Percentiles rank a stretch among this genome's conserved stretches.
Conservation (phyloP, 768 basidiomycete species). For the Obba rivulosa region DNA sequence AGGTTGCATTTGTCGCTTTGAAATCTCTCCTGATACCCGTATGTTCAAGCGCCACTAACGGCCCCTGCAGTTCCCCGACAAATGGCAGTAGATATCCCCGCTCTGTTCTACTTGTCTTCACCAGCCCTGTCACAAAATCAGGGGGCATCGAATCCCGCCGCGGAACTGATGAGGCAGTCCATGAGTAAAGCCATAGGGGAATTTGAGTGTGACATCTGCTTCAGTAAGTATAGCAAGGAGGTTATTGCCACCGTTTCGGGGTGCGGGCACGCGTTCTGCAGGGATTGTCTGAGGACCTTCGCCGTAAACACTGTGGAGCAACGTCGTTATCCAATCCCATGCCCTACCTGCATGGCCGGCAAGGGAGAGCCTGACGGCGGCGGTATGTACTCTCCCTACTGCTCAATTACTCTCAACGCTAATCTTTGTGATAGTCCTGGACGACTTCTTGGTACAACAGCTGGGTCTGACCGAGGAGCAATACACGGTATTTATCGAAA, state of each 20-base stretch:
- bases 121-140: slow-evolving; percentile 10
- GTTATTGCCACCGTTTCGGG: slow-evolving; percentile 33
- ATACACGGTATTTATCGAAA: slow-evolving; percentile 36
- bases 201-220: slow-evolving; percentile 54
- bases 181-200: background rate
- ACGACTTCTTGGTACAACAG: slow-evolving; percentile 32
- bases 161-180: background rate
- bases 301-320: slow-evolving; percentile 43
- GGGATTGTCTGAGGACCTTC: slow-evolving; percentile 42
- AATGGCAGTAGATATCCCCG: background rate
- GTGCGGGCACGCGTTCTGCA: slow-evolving; percentile 52
- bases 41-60: background rate
- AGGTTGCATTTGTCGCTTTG: background rate
- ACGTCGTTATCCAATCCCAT: slow-evolving; percentile 53
- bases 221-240: slow-evolving; percentile 42
- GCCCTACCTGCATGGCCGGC: slow-evolving; percentile 47
- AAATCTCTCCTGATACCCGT: background rate
- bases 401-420: background rate
- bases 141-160: slow-evolving; percentile 34
- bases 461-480: slow-evolving; percentile 42
- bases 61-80: background rate
- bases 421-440: slow-evolving; percentile 34
- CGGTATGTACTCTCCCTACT: slow-evolving; percentile 23
- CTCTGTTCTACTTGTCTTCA: background rate
- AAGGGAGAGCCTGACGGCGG: slow-evolving; percentile 8